Conservation (phyloP, 169 alveolate species). For the Plasmodium yoelii region DNA sequence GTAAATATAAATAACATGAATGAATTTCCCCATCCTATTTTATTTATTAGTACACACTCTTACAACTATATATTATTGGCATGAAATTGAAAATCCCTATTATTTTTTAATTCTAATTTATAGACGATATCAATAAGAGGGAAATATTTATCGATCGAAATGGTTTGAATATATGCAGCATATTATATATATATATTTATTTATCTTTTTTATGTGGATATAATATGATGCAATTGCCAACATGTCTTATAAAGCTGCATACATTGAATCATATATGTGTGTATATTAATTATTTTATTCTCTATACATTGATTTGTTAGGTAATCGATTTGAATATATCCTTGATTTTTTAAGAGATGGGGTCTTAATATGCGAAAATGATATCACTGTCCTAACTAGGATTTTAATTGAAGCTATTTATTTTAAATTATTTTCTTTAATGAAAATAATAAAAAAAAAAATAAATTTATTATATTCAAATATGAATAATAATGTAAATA, state of each 20-base stretch:
- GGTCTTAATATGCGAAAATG: slow-evolving; percentile 64
- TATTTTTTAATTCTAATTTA: neutral
- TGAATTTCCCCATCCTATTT: neutral
- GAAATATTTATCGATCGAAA: slow-evolving; percentile 72
- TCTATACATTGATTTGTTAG: neutral
- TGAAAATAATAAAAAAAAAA: slow-evolving; percentile 51
- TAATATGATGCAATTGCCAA: too few species aligned
- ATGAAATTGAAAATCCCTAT: neutral
- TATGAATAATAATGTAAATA: slow-evolving; percentile 38
- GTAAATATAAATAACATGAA: slow-evolving; percentile 12
- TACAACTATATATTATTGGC: too few species aligned
- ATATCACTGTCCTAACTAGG: slow-evolving; percentile 41
- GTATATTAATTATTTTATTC: neutral
- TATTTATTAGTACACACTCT: neutral
- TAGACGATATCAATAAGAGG: slow-evolving; percentile 41
- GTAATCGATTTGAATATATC: slow-evolving; percentile 53
- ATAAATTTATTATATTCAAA: slow-evolving; percentile 39
- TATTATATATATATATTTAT: too few species aligned
- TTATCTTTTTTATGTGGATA: too few species aligned
- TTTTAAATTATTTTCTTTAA: slow-evolving; percentile 53
- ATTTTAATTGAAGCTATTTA: slow-evolving; percentile 70
- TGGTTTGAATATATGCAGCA: slow-evolving; percentile 9
- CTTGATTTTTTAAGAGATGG: slow-evolving; percentile 62
- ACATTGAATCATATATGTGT: too few species aligned
- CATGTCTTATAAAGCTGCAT: too few species aligned